Evolutionary conservation across 2,329 filamentous ascomycete genomes (phyloP).

Genomic region (Ceratocystiopsis brevicomis): DNA sequence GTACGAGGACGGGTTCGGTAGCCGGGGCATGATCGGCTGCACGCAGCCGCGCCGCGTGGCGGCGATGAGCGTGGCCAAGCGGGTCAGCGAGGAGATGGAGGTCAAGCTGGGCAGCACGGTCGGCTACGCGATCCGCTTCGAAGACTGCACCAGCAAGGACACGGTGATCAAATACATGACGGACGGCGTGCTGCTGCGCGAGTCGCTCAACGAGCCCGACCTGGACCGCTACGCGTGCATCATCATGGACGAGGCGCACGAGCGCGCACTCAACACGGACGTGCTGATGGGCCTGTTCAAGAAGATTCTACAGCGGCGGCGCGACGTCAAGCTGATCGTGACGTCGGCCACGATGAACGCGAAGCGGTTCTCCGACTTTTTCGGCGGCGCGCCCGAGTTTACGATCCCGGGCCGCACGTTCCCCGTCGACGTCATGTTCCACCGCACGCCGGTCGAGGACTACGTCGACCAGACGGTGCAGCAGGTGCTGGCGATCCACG

Average conservation of each 20-base stretch:
- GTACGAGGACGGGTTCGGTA: constrained; percentile 84
- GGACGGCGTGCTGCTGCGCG: constrained; percentile 81
- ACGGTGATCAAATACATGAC: constrained; percentile 99
- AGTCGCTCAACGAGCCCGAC: constrained; percentile 81
- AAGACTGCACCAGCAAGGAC: constrained; percentile 91
- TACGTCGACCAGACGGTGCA: constrained; percentile 96
- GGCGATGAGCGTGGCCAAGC: constrained; percentile 96
- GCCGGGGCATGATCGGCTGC: constrained; percentile 78
- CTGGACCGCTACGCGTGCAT: constrained; percentile 93
- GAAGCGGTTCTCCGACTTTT: constrained; percentile 89
- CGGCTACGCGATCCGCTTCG: constrained; percentile 93
- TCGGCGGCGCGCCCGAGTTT: constrained; percentile 88
- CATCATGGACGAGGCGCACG: constrained; percentile 99
- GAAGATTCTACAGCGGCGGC: constrained; percentile 75
- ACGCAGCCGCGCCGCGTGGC: constrained; percentile 92
- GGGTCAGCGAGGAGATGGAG: constrained; percentile 97
- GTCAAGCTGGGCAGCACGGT: constrained; percentile 73
- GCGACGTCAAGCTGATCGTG: constrained; percentile 89
- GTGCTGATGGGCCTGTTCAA: constrained; percentile 96
- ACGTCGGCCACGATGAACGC: constrained; percentile 98
- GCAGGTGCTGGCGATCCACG: constrained; percentile 86
- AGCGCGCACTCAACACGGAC: constrained; percentile 88
- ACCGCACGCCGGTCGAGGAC: constrained; percentile 85
- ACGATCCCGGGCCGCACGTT: constrained; percentile 92
- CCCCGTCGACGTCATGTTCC: constrained; percentile 91